Base-by-base conservation (phyloP, 2,329 filamentous ascomycete genomes). In the Myriosclerotinia duriaeana region DNA sequence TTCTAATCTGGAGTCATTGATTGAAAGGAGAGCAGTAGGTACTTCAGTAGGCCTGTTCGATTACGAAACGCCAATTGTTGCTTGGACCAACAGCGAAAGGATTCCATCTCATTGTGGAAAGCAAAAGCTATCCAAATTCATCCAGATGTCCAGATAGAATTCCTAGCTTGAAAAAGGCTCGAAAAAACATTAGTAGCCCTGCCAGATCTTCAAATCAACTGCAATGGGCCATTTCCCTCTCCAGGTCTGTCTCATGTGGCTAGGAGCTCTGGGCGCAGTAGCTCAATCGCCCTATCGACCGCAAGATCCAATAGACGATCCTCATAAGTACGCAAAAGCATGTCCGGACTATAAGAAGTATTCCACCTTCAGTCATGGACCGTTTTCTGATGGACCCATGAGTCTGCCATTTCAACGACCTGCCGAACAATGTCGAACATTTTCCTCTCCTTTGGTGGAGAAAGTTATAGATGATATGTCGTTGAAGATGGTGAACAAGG, bases 381-480 rank as follows among this genome's bases (percentile, higher is more conserved):
- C 95, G 0, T 85, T 89, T 69, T 97, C 92, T 77, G 82, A 88
- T 26, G 95, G 95, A 0, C 89, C 90, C 5, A 83, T 96, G 74
- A 82, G 83, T 63, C 83, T 99, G 1, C 93, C 95, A 0, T 98
- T 87, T 78, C 95, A 99, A 77, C 85, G 95, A 67, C 95, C 95
- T 3, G 86, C 88, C 42, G 81, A 82, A 65, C 85, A 87, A 76
- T 99, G 95, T 78, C 91, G 95, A 70, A 97, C 93, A 0, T 99
- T 98, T 79, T 85, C 87, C 66, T 97, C 93, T 0, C 86, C 90
- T 34, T 84, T 89, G 4, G 96, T 98, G 55, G 95, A 99, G 77
- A 84, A 90, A 74, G 90, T 97, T 62, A 97, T 99, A 69, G 78
- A 87, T 40, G 88, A 97, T 72, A 83, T 99, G 71, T 95, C 89